Base-by-base conservation (phyloP, 2,329 filamentous ascomycete species). In the Hypoxylon sp. region DNA sequence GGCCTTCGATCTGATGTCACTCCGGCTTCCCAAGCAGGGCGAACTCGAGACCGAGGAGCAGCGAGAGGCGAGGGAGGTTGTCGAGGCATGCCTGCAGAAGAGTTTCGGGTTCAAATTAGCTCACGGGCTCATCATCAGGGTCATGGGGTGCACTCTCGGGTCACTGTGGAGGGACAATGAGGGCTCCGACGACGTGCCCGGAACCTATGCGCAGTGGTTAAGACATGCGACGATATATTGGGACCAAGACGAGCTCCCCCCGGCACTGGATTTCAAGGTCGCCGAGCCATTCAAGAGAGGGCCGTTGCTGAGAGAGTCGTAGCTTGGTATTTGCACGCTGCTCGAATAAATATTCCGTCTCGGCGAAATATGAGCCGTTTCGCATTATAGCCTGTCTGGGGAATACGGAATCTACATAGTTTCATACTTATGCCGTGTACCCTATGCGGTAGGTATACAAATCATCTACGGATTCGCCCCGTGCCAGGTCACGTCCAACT, bases 51-150 rank as follows among this genome's bases (percentile, higher is more conserved):
- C 56, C 11, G 69, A 66, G 1, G 78, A 82, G 35, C 83, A 86
- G 68, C 72, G 63, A 18, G 62, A 74, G 37, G 83, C 83, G 0
- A 73, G 80, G 26, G 71, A 77, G 58, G 80, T 85, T 47, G 81
- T 86, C 1, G 79, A 84, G 67, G 74, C 65, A 1, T 81, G 79
- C 55, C 67, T 85, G n/a, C 67, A 62, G 11, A 73, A 69, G 55
- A 83, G 81, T 60, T 85, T 82, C 67, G 78, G 77, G 1, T 81
- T 85, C 68, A 85, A 85, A 70, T 69, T 86, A 6, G 81, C 81
- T 0, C 81, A 84, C 60, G 82, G 82, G 0, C 63, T 84, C 20
- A 84, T 84, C 20, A 42, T 84, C 7, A 73, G 77, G 29, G 76
- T 84, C 0, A 69, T 78, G 21, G 78, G 79, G 1, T 72, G 77